Conservation (phyloP, 2,329 filamentous ascomycete species). For the Cyanodermella asteris region DNA sequence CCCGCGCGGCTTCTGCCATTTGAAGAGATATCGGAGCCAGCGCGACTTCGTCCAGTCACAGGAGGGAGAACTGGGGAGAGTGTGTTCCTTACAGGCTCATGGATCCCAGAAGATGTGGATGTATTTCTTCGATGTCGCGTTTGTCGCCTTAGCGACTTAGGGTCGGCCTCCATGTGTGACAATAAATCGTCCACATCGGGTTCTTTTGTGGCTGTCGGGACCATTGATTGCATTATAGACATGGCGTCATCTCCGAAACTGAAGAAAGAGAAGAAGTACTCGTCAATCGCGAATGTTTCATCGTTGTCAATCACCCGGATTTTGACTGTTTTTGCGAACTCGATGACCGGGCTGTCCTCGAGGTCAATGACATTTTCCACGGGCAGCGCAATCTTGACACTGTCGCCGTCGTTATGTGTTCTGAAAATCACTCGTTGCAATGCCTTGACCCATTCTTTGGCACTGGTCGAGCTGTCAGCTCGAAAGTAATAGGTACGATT, state of each 20-base stretch:
- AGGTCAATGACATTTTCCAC: slow-evolving; percentile 79
- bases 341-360: slow-evolving; percentile 74
- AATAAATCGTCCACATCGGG: no score
- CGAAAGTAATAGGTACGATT: slow-evolving; percentile 69
- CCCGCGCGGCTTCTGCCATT: no score
- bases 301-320: slow-evolving; percentile 82
- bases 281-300: slow-evolving; percentile 85
- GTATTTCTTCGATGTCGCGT: no score
- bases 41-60: no score
- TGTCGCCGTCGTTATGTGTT: slow-evolving; percentile 88
- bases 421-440: slow-evolving; percentile 88
- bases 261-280: slow-evolving; percentile 98
- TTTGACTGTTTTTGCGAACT: slow-evolving; percentile 85
- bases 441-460: slow-evolving; percentile 90
- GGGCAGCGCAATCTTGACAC: slow-evolving; percentile 83
- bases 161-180: no score
- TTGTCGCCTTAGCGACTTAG: no score
- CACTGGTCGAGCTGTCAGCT: slow-evolving; percentile 69
- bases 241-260: slow-evolving; percentile 66
- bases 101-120: no score
- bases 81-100: no score
- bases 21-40: no score
- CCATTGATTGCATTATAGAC: slow-evolving; percentile 49
- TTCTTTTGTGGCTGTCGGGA: no score
- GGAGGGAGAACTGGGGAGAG: no score